Conservation (phyloP, 345 rosid genomes). For the Salix caprea region DNA sequence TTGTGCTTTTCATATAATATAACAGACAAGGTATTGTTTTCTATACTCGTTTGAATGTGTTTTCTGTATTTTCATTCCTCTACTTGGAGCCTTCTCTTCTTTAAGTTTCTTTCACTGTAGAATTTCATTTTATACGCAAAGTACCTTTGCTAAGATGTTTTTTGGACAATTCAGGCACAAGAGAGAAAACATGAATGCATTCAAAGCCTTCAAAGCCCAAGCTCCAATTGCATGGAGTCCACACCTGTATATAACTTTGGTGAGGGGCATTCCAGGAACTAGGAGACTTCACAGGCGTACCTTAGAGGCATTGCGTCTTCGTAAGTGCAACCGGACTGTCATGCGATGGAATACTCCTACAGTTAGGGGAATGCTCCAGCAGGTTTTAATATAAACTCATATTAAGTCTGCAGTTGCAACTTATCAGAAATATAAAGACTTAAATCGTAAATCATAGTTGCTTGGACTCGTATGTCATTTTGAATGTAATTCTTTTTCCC, state of each 20-base stretch:
- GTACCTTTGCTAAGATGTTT: slow-evolving; percentile 1
- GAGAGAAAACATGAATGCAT: slow-evolving; percentile 52
- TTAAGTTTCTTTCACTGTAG: neutral
- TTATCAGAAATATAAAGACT: neutral
- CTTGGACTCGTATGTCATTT: neutral
- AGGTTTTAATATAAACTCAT: slow-evolving; percentile 30
- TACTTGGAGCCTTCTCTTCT: no score
- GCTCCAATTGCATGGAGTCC: slow-evolving; percentile 65
- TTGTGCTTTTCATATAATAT: neutral
- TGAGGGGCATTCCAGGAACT: slow-evolving; percentile 80
- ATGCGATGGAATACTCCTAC: slow-evolving; percentile 59
- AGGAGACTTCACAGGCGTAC: slow-evolving; percentile 79
- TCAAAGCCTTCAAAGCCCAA: slow-evolving; percentile 66
- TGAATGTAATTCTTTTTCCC: neutral
- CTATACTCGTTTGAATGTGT: neutral
- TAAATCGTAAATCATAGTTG: neutral
- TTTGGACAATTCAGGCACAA: neutral
- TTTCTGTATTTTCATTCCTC: neutral
- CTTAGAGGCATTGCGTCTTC: slow-evolving; percentile 63
- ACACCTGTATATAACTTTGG: slow-evolving; percentile 62
- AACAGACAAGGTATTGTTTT: neutral
- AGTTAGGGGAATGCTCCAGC: slow-evolving; percentile 71
- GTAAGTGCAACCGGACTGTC: slow-evolving; percentile 72
- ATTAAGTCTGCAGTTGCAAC: neutral
- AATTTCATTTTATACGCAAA: neutral